phyloP scores from a whole-genome alignment of 2,329 filamentous ascomycete species.

The Triangularia setosa region DNA sequence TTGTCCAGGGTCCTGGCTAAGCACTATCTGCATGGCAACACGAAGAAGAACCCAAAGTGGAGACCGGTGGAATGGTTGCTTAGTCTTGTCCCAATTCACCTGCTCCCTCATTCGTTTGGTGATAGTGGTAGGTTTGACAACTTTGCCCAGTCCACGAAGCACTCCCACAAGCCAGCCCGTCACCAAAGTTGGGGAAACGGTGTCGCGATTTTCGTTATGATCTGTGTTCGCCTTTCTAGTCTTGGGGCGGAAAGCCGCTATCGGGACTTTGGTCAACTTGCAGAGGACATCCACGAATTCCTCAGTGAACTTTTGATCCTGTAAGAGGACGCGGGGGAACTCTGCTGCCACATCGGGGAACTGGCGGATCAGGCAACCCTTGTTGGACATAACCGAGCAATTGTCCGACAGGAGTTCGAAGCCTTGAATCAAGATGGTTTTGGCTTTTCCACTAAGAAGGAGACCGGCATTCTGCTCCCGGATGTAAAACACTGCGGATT shows the following conservation, averaged over 20 bases:
- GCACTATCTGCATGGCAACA: constrained; percentile 17
- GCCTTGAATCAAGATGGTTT: constrained; percentile 19
- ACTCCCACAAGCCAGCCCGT: constrained; percentile 17
- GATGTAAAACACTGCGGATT: constrained; percentile 15
- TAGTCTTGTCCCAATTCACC: constrained; percentile 10
- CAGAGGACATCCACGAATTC: constrained; percentile 8
- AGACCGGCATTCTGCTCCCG: constrained; percentile 22
- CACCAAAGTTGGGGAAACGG: constrained; percentile 12
- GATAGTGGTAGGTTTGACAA: constrained; percentile 10
- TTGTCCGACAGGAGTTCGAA: constrained; percentile 24
- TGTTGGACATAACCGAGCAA: constrained; percentile 17
- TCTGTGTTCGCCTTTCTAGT: constrained; percentile 2
- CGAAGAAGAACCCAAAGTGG: constrained; percentile 24
- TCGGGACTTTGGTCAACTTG: constrained; percentile 8
- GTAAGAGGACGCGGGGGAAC: not conserved
- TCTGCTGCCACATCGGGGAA: constrained; percentile 20
- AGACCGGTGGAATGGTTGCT: constrained; percentile 18
- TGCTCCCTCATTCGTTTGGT: constrained; percentile 23
- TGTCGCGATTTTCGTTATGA: constrained; percentile 16
- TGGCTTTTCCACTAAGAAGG: constrained; percentile 10
- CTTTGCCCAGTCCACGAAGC: constrained; percentile 13
- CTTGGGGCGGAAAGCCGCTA: constrained; percentile 14
- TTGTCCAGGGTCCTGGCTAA: not conserved
- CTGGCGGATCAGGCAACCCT: constrained; percentile 18
- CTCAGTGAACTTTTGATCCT: constrained; percentile 1